These are phyloP conservation scores for Nyctanthes arbortristis DNA, from an alignment of 257 asterid species.

Conservation along the genomic window DNA sequence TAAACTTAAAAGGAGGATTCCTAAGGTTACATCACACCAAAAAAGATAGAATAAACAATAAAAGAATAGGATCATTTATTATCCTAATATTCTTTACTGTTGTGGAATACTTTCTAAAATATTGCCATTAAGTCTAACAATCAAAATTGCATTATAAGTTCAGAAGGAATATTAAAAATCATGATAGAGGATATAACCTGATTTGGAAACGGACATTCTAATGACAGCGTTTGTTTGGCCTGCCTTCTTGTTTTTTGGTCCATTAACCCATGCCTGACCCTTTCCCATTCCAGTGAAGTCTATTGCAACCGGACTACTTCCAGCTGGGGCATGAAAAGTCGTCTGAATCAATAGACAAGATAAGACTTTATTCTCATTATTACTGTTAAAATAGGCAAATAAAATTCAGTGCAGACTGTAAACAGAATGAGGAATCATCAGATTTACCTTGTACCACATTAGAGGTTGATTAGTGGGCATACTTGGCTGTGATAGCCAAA, in stretches of 20 bases:
- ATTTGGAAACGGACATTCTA: slow-evolving; percentile 60
- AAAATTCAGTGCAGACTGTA: slow-evolving; percentile 1
- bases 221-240: slow-evolving; percentile 48
- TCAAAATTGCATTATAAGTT: too few species aligned
- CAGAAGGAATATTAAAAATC: too few species aligned
- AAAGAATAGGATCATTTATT: too few species aligned
- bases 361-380: neutral
- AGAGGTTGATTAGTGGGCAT: slow-evolving; percentile 80
- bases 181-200: slow-evolving; percentile 70
- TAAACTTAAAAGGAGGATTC: too few species aligned
- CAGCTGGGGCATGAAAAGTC: slow-evolving; percentile 63
- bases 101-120: too few species aligned
- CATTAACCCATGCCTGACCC: slow-evolving; percentile 95
- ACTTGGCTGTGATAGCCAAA: slow-evolving; percentile 57
- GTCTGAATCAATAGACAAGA: slow-evolving; percentile 42
- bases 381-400: neutral
- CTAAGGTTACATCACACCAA: too few species aligned
- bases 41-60: too few species aligned
- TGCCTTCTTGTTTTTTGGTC: slow-evolving; percentile 44
- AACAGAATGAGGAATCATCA: neutral
- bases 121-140: too few species aligned
- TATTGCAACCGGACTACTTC: slow-evolving; percentile 67
- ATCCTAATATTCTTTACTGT: too few species aligned
- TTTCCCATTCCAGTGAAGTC: slow-evolving; percentile 83
- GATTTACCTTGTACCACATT: slow-evolving; percentile 86